Evolutionary conservation across 208 protist genomes (phyloP).

Genomic region (Sergeia podlipaevii): DNA sequence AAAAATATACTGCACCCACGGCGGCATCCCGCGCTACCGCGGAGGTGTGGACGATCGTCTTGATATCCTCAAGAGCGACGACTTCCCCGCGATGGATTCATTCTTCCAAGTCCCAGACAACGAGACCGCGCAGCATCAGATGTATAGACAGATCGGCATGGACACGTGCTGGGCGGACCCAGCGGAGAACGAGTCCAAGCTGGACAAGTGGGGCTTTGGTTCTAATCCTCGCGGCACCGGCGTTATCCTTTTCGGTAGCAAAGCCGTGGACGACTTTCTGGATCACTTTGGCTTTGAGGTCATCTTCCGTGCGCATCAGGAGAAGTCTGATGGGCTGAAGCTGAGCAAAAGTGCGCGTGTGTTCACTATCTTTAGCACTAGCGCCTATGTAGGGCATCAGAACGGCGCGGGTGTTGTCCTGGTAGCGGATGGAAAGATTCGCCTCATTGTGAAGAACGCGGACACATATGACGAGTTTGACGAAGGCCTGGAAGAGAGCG

Average conservation of each 20-base stretch:
- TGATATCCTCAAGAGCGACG: slow-evolving; percentile 46
- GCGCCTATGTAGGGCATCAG: slow-evolving; percentile 89
- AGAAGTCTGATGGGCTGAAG: slow-evolving; percentile 91
- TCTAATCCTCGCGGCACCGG: slow-evolving; percentile 81
- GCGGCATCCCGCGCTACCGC: slow-evolving; percentile 87
- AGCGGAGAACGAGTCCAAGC: slow-evolving; percentile 70
- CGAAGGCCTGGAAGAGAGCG: slow-evolving; percentile 39
- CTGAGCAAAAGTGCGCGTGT: slow-evolving; percentile 87
- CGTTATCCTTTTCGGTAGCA: slow-evolving; percentile 82
- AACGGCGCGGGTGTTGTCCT: slow-evolving; percentile 91
- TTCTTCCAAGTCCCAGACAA: slow-evolving; percentile 80
- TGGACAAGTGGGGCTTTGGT: slow-evolving; percentile 86
- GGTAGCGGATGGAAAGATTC: slow-evolving; percentile 85
- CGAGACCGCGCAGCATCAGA: slow-evolving; percentile 56
- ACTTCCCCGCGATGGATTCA: slow-evolving; percentile 77
- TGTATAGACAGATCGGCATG: slow-evolving; percentile 77
- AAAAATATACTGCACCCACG: slow-evolving; percentile 94
- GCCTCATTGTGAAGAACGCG: slow-evolving; percentile 88
- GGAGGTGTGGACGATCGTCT: slow-evolving; percentile 81
- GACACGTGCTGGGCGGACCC: slow-evolving; percentile 92
- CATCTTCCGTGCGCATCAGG: slow-evolving; percentile 93
- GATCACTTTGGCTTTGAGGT: slow-evolving; percentile 81
- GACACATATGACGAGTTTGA: slow-evolving; percentile 53
- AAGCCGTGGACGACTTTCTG: slow-evolving; percentile 89
- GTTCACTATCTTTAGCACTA: slow-evolving; percentile 93